phyloP scores from a whole-genome alignment of 345 rosid genomes.

The Rhizophora apiculata region DNA sequence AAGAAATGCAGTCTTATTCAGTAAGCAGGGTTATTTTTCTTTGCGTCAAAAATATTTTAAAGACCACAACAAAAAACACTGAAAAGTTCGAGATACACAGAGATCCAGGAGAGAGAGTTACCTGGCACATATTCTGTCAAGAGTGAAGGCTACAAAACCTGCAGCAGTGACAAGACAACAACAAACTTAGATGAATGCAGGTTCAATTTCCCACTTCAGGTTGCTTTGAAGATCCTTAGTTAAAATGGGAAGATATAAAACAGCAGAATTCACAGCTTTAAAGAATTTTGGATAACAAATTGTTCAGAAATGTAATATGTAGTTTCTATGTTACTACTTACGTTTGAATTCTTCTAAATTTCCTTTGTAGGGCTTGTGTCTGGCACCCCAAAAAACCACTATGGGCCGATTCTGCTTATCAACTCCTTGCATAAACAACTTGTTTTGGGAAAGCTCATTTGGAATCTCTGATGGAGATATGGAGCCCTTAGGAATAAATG shows the following conservation, averaged over 20 bases:
- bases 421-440: constrained; percentile 67
- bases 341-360: constrained; percentile 75
- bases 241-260: no score
- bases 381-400: constrained; percentile 46
- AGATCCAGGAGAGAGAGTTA: constrained; percentile 15
- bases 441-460: constrained; percentile 58
- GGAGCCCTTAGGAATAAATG: constrained; percentile 52
- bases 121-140: constrained; percentile 73
- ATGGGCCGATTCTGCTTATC: constrained; percentile 78
- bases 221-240: not conserved
- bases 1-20: not conserved
- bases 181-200: not conserved
- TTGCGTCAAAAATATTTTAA: no score
- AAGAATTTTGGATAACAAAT: not conserved
- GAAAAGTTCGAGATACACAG: no score
- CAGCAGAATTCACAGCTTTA: no score
- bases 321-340: constrained; percentile 23
- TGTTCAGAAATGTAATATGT: not conserved
- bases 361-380: constrained; percentile 65
- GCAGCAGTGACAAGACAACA: constrained; percentile 5
- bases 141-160: constrained; percentile 66
- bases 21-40: not conserved
- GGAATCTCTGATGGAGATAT: constrained; percentile 54
- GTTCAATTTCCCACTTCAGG: not conserved
- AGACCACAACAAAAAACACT: no score